These are phyloP conservation scores for Multifurca ochricompacta DNA, from an alignment of 768 basidiomycete species.

Conservation along the genomic window DNA sequence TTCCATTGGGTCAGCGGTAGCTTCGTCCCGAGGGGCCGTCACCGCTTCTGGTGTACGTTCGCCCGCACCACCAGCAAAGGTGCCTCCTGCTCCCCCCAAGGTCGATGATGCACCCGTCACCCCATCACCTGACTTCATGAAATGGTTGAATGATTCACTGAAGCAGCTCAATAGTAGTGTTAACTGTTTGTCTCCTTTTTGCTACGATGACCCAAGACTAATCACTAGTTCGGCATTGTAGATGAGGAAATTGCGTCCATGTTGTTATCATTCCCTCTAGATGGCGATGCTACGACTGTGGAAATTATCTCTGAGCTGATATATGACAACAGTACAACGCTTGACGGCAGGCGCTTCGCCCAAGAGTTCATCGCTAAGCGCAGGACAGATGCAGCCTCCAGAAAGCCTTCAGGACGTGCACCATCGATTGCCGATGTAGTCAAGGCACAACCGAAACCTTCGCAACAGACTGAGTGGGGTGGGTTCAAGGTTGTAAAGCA, in stretches of 20 bases:
- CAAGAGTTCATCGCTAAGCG: constrained; percentile 84
- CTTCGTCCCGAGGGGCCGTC: constrained; percentile 21
- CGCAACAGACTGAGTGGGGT: constrained; percentile 69
- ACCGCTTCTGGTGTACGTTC: constrained; percentile 10
- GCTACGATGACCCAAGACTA: background rate
- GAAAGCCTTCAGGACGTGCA: constrained; percentile 44
- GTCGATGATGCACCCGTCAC: constrained; percentile 56
- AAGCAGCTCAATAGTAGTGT: constrained; percentile 68
- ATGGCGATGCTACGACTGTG: constrained; percentile 70
- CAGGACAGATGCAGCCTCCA: constrained; percentile 65
- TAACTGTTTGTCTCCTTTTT: constrained; percentile 44
- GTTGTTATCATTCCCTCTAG: constrained; percentile 89
- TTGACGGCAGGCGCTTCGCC: constrained; percentile 93
- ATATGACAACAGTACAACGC: constrained; percentile 88
- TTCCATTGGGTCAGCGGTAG: constrained; percentile 30
- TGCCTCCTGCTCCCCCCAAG: constrained; percentile 29
- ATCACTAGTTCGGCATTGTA: constrained; percentile 27
- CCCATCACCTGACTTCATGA: constrained; percentile 85
- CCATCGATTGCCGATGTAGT: constrained; percentile 85
- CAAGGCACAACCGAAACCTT: constrained; percentile 73
- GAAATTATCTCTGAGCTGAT: constrained; percentile 96
- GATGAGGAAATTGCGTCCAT: constrained; percentile 96
- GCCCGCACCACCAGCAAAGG: constrained; percentile 24
- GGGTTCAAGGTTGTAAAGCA: constrained; percentile 92
- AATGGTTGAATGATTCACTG: constrained; percentile 82